phyloP scores from a whole-genome alignment of 202 grass and related monocot genomes.

The Hordeum pubiflorum region DNA sequence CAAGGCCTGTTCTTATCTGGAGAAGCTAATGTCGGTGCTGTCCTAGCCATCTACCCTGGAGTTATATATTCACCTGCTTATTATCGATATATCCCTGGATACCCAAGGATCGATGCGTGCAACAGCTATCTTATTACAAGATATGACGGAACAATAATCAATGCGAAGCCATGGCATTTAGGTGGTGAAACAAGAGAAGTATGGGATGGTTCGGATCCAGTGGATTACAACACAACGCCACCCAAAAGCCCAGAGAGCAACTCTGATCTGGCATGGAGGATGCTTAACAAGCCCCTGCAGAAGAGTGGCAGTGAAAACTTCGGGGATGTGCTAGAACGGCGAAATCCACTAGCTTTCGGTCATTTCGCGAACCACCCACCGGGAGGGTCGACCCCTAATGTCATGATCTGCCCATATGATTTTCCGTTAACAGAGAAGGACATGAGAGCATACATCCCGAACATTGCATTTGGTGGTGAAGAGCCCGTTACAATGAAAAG shows the following conservation, averaged over 20 bases:
- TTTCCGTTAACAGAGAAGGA: conserved; percentile 72
- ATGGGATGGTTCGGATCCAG: conserved; percentile 58
- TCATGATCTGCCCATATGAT: conserved; percentile 89
- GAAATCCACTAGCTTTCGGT: conserved; percentile 85
- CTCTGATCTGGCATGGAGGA: conserved; percentile 63
- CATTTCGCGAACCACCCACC: conserved; percentile 94
- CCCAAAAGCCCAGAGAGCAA: conserved; percentile 30
- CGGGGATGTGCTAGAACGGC: conserved; percentile 60
- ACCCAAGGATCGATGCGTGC: conserved; percentile 72
- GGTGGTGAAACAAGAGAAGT: conserved; percentile 57
- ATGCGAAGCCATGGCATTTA: conserved; percentile 69
- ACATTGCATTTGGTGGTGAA: conserved; percentile 61
- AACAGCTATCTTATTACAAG: conserved; percentile 86
- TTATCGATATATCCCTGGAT: conserved; percentile 86
- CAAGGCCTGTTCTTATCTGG: conserved; percentile 77
- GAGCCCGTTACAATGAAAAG: conserved; percentile 58
- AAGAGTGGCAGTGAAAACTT: conserved; percentile 28
- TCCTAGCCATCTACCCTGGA: conserved; percentile 85
- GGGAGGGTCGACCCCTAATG: conserved; percentile 59
- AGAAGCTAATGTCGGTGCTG: conserved; percentile 51
- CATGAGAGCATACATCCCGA: conserved; percentile 80
- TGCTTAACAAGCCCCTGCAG: conserved; percentile 73
- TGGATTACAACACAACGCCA: conserved; percentile 22
- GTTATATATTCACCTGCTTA: conserved; percentile 90
- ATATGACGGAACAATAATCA: conserved; percentile 81